Percentiles rank a stretch among this genome's conserved stretches.
These are phyloP conservation scores for Tylopilus orsonianus DNA, from an alignment of 1,284 basidiomycete genomes.

Conservation along the genomic window DNA sequence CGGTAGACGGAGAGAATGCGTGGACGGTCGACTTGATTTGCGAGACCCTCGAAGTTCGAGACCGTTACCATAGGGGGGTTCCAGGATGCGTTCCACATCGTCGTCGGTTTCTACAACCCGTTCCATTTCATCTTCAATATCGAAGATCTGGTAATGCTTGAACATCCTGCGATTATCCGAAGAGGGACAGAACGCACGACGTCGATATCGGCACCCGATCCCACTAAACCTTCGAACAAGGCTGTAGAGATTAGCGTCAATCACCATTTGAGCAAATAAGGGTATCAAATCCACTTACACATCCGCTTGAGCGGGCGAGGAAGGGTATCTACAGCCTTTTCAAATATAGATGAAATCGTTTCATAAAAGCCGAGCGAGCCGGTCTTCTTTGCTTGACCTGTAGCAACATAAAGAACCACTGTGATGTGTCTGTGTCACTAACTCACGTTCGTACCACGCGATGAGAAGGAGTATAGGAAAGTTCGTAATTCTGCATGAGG, in stretches of 20 bases:
- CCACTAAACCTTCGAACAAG: constrained; percentile 77
- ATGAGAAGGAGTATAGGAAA: constrained; percentile 85
- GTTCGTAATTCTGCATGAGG: constrained; percentile 64
- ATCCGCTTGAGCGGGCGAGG: constrained; percentile 71
- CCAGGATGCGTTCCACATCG: constrained; percentile 11
- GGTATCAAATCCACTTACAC: constrained; percentile 46
- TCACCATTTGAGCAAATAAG: constrained; percentile 10
- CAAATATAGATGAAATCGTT: constrained; percentile 62
- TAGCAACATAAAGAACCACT: constrained; percentile 4
- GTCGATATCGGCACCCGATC: constrained; percentile 73
- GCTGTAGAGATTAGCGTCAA: constrained; percentile 44
- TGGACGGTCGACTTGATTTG: constrained; percentile 34
- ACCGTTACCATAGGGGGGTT: constrained; percentile 9
- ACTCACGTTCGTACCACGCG: constrained; percentile 74
- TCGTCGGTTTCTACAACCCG: constrained; percentile 10
- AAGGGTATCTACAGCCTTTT: constrained; percentile 69
- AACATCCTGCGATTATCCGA: background rate
- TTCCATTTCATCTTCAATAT: constrained; percentile 48
- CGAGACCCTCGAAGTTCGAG: constrained; percentile 35
- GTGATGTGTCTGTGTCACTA: background rate
- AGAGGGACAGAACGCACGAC: constrained; percentile 46
- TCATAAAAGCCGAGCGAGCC: constrained; percentile 70
- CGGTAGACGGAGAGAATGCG: constrained; percentile 19
- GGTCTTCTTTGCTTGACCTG: constrained; percentile 58
- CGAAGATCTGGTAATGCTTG: constrained; percentile 64